phyloP scores from a whole-genome alignment of 2,329 filamentous ascomycete species.

The Aureobasidium namibiae region DNA sequence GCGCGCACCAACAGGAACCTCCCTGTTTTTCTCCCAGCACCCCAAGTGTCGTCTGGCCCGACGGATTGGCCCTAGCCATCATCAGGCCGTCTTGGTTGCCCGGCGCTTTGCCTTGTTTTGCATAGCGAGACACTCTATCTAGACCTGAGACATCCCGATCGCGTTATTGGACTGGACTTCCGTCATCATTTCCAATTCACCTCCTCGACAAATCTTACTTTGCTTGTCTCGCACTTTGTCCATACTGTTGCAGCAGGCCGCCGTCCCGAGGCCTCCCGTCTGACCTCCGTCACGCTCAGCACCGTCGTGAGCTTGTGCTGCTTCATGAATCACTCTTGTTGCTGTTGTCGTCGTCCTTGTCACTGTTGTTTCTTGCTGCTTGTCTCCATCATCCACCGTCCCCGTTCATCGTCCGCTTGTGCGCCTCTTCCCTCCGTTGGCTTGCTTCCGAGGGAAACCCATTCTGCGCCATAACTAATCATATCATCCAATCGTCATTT shows the following conservation, averaged over 20 bases:
- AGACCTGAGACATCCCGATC: constrained; percentile 11
- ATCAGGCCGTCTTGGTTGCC: constrained; percentile 6
- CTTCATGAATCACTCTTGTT: not conserved
- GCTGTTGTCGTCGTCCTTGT: not conserved
- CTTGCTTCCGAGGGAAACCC: constrained; percentile 1
- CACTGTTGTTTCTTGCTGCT: constrained; percentile 1
- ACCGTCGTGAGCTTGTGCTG: not conserved
- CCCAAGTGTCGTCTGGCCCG: constrained; percentile 6
- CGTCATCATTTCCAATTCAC: not conserved
- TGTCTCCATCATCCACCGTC: not conserved
- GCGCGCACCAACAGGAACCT: not conserved
- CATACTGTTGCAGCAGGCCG: not conserved
- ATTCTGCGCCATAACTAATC: too few relatives aligned
- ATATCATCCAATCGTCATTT: constrained; percentile 12
- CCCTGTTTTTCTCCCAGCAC: constrained; percentile 8
- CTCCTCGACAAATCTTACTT: constrained; percentile 5
- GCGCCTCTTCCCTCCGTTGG: constrained; percentile 1
- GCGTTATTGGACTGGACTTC: constrained; percentile 6
- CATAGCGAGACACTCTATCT: constrained; percentile 12
- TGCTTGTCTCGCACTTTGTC: constrained; percentile 10
- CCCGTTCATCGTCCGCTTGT: constrained; percentile 6
- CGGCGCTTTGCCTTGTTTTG: constrained; percentile 6
- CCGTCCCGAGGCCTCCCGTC: not conserved
- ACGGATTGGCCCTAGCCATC: constrained; percentile 3
- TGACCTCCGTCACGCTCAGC: constrained; percentile 2